These are phyloP conservation scores for Tagetes patula DNA, from an alignment of 129 eudicot species.

Conservation along the genomic window DNA sequence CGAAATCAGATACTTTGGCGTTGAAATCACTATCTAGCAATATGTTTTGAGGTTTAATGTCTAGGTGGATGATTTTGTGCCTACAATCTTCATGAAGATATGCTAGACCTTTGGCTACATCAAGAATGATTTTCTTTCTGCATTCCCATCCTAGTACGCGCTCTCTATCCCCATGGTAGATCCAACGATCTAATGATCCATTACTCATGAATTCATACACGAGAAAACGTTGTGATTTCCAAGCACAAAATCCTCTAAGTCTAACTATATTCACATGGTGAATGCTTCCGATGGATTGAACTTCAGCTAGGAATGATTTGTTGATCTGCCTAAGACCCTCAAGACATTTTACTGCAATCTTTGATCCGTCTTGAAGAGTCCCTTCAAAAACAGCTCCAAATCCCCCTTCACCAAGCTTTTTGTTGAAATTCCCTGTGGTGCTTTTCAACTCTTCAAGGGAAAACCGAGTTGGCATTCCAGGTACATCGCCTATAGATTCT, in stretches of 20 bases:
- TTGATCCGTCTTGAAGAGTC: slow-evolving; percentile 16
- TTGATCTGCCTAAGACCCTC: slow-evolving; percentile 16
- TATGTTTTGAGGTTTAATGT: slow-evolving; percentile 44
- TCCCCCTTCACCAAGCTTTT: slow-evolving; percentile 60
- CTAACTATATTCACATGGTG: slow-evolving; percentile 39
- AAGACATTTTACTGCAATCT: slow-evolving; percentile 34
- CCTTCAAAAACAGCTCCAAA: slow-evolving; percentile 37
- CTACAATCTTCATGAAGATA: slow-evolving; percentile 44
- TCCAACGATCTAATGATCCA: slow-evolving; percentile 36
- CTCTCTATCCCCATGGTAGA: slow-evolving; percentile 17
- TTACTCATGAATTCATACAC: slow-evolving; percentile 35
- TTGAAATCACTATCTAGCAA: slow-evolving; percentile 37
- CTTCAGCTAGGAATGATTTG: slow-evolving; percentile 37
- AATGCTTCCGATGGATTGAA: slow-evolving; percentile 37
- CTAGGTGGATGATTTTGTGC: slow-evolving; percentile 41
- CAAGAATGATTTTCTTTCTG: slow-evolving; percentile 32
- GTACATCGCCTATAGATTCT: slow-evolving; percentile 20
- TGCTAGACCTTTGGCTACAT: slow-evolving; percentile 35
- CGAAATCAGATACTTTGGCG: slow-evolving; percentile 41
- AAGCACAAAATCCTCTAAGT: slow-evolving; percentile 40
- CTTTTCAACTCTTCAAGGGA: too few relatives aligned
- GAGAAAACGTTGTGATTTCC: slow-evolving; percentile 28
- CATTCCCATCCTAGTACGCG: slow-evolving; percentile 23
- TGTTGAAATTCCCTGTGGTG: slow-evolving; percentile 39
- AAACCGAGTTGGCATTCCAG: slow-evolving; percentile 39